A percentile compares a stretch with the other conserved stretches of the same genome.
phyloP scores from a whole-genome alignment of 2,329 filamentous ascomycete genomes.

The Apiospora koreana region DNA sequence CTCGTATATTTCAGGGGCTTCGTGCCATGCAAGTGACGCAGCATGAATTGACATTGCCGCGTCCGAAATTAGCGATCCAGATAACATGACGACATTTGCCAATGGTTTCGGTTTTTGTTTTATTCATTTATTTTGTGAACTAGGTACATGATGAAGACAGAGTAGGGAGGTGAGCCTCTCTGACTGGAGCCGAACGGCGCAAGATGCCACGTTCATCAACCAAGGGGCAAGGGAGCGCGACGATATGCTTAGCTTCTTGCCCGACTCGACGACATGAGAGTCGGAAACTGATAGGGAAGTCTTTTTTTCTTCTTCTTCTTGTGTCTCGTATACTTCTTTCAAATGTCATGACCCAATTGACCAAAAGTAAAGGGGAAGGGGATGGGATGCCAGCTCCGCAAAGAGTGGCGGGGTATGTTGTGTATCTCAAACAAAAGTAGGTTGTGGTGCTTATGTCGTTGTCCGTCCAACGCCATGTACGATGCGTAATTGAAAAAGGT shows the following conservation, averaged over 20 bases:
- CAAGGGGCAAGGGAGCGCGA: not conserved
- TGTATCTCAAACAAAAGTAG: not conserved
- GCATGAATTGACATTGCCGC: too few relatives aligned
- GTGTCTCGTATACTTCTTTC: not conserved
- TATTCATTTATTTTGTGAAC: not conserved
- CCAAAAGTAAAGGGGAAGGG: not conserved
- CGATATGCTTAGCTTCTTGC: not conserved
- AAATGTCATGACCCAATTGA: not conserved
- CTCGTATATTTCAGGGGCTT: too few relatives aligned
- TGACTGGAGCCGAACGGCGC: not conserved
- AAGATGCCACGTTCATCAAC: not conserved
- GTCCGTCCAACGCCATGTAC: constrained; percentile 8
- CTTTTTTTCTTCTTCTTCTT: not conserved
- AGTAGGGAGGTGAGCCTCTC: not conserved
- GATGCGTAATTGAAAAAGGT: constrained; percentile 1
- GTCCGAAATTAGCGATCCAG: not conserved
- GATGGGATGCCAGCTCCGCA: not conserved
- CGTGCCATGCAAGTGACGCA: not conserved
- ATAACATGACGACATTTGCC: not conserved
- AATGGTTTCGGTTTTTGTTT: not conserved
- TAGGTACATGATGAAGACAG: constrained; percentile 9
- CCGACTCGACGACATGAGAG: not conserved
- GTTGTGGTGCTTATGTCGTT: not conserved
- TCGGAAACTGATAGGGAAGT: not conserved
- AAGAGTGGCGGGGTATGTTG: constrained; percentile 2